Conservation (phyloP, 768 basidiomycete genomes). For the Dacryopinax primogenitus region DNA sequence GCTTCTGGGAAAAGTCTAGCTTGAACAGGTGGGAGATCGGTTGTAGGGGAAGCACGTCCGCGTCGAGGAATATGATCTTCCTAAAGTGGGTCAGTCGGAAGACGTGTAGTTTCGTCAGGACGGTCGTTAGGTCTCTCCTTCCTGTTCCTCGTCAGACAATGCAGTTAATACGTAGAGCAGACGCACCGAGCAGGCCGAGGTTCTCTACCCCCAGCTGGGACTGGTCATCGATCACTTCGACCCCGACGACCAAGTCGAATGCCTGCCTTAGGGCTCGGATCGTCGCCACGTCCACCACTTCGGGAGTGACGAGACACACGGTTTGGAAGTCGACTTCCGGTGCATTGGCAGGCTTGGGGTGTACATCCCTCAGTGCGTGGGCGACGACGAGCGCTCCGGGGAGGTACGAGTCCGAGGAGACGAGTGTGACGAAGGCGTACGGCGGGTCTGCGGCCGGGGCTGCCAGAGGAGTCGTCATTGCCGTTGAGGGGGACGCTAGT, state of each 20-base stretch:
- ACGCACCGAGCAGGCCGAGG: conserved; percentile 46
- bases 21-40: conserved; percentile 89
- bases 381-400: conserved; percentile 82
- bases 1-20: conserved; percentile 48
- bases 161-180: background rate
- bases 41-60: conserved; percentile 76
- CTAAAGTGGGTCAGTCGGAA: conserved; percentile 81
- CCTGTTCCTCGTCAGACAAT: conserved; percentile 36
- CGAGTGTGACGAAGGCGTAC: conserved; percentile 80
- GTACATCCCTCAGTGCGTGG: conserved; percentile 71
- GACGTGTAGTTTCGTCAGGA: conserved; percentile 91
- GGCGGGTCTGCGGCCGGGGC: background rate
- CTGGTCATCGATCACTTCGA: conserved; percentile 69
- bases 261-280: conserved; percentile 66
- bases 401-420: conserved; percentile 85
- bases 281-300: conserved; percentile 71
- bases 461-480: no score
- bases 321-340: conserved; percentile 62
- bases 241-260: conserved; percentile 79
- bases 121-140: conserved; percentile 82
- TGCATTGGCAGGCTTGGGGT: conserved; percentile 40
- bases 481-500: no score
- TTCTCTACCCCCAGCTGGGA: conserved; percentile 55
- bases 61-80: conserved; percentile 84
- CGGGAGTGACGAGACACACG: conserved; percentile 87